Evolutionary conservation across 2,329 filamentous ascomycete genomes (phyloP).

Genomic region (Nannizzia gypsea): DNA sequence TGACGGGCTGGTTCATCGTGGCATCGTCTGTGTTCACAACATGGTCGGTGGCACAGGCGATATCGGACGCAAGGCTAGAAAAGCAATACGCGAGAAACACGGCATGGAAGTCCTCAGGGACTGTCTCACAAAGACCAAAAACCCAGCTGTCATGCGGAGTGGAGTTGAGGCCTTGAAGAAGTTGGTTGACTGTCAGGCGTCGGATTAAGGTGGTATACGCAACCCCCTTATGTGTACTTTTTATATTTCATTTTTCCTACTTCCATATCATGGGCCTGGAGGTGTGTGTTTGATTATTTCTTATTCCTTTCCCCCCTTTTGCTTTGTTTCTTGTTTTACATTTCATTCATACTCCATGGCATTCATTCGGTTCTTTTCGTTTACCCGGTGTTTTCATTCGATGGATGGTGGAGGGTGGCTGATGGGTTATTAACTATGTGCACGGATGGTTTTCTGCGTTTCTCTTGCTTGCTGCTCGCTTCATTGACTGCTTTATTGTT

Average conservation of each 20-base stretch:
- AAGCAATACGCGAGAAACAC: slow-evolving; percentile 49
- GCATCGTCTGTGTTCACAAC: slow-evolving; percentile 63
- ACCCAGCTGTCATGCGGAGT: slow-evolving; percentile 57
- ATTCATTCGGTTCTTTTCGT: not conserved
- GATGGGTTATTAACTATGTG: not conserved
- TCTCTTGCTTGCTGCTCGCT: not conserved
- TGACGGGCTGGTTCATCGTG: slow-evolving; percentile 46
- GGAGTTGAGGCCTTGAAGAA: slow-evolving; percentile 63
- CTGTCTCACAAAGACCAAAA: slow-evolving; percentile 56
- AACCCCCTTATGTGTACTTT: not conserved
- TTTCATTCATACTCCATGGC: not conserved
- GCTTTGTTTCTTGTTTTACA: not conserved
- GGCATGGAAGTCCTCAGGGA: slow-evolving; percentile 59
- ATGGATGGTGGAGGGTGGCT: not conserved
- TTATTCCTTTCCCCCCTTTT: slow-evolving; percentile 5
- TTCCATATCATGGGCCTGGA: not conserved
- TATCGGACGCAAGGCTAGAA: slow-evolving; percentile 48
- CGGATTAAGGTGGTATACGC: not conserved
- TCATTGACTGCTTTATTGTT: not conserved
- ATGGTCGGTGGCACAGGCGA: slow-evolving; percentile 56
- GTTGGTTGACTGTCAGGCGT: slow-evolving; percentile 32
- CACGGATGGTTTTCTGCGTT: not conserved
- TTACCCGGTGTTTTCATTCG: not conserved
- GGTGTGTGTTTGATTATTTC: slow-evolving; percentile 5
- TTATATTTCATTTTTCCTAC: not conserved